Base-by-base conservation (phyloP, 1,139 yeast species). In the Lodderomyces orthopsilosis region DNA sequence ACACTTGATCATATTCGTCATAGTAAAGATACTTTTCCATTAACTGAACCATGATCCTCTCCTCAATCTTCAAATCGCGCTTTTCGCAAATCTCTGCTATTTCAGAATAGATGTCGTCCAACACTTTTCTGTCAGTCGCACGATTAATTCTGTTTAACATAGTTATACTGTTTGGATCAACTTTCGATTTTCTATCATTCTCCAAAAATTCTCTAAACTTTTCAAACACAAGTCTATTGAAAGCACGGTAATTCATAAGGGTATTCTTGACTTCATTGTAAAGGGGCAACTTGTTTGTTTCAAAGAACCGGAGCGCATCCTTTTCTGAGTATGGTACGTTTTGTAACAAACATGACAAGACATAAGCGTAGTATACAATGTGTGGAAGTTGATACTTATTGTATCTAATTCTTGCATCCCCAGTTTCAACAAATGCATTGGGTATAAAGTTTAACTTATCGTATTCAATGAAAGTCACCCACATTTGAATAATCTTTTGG, bases 401-500 rank as follows among this genome's bases (percentile, higher is more conserved):
- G 49, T 45, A 54, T 17, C 41, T 26, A 12, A 47, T 19, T 30
- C 34, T 14, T 27, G 34, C 19, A 8, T 35, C 35, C 8, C 32
- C 28, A 7, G 26, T 40, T 21, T 34, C 22, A 35, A 26, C 35
- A 24, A 18, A 24, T 18, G 19, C 32, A 37, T 15, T 19, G 14
- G 39, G 39, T 3, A 24, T 27, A 18, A 8, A 17, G 14, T 37
- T 23, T 12, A 27, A 15, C 14, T 21, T 38, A 9, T 38, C 28
- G 49, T 59, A 59, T 51, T 69, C 75, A 45, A 69, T 47, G 48
- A 48, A 62, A 42, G 57, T 54, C 41, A 72, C 64, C 76, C 76
- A 71, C 23, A 58, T 44, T 28, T 57, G 50, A 42, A 72, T 58
- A 7, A 62, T 61, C 4, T 56, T 57, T 21, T 61, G 54, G 51